Percentiles rank a stretch among this genome's conserved stretches.
Conservation (phyloP, 2,329 filamentous ascomycete genomes). For the Penicillium italicum region DNA sequence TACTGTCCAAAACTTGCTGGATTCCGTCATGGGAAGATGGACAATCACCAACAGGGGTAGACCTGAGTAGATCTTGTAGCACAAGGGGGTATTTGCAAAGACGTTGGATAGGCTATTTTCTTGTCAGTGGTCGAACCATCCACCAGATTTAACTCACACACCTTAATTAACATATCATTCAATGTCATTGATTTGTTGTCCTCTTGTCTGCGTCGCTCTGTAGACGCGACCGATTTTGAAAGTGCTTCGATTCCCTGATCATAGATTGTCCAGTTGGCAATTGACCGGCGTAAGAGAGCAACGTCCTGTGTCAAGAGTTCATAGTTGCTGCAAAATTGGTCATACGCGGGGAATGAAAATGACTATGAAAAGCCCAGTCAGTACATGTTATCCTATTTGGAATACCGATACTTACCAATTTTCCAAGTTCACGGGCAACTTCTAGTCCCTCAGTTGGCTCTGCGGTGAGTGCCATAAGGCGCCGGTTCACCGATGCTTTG, state of each 20-base stretch:
- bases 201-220: constrained; percentile 60
- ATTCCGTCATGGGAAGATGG: constrained; percentile 78
- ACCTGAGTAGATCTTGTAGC: constrained; percentile 76
- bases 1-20: constrained; percentile 64
- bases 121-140: constrained; percentile 13
- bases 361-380: constrained; percentile 60
- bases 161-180: constrained; percentile 86
- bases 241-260: constrained; percentile 83
- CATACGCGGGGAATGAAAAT: constrained; percentile 77
- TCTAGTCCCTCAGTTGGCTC: constrained; percentile 53
- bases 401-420: constrained; percentile 41
- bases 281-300: constrained; percentile 62
- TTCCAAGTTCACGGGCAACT: constrained; percentile 53
- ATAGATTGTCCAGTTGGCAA: constrained; percentile 72
- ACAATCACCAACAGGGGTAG: constrained; percentile 80
- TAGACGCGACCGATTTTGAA: constrained; percentile 68
- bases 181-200: constrained; percentile 75
- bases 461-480: constrained; percentile 42
- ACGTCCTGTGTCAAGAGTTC: constrained; percentile 79
- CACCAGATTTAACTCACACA: constrained; percentile 32
- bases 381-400: constrained; percentile 21
- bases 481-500: constrained; percentile 28
- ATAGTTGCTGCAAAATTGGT: constrained; percentile 88
- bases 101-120: constrained; percentile 77
- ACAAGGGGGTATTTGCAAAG: constrained; percentile 88